Evolutionary conservation across 768 basidiomycete genomes (phyloP).

Genomic region (Lactarius hatsudake): DNA sequence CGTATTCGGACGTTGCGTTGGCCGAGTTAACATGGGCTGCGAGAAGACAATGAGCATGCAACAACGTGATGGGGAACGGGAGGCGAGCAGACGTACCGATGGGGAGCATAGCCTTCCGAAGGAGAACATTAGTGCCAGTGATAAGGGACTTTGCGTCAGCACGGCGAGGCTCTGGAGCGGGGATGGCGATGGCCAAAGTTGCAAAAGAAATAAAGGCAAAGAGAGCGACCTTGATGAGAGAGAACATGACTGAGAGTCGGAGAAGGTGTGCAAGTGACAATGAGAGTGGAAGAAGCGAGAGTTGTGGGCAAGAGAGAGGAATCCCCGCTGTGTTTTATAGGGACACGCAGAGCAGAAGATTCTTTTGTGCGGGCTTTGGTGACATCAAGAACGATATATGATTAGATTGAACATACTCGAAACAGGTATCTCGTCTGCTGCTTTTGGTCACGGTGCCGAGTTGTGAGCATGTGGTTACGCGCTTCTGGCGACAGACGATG

Average conservation of each 20-base stretch:
- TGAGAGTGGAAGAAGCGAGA: not conserved
- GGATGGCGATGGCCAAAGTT: constrained; percentile 6
- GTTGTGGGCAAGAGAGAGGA: constrained; percentile 3
- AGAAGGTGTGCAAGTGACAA: not conserved
- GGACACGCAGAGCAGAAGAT: not conserved
- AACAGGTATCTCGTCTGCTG: constrained; percentile 1
- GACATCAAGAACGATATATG: not conserved
- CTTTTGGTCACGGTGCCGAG: constrained; percentile 1
- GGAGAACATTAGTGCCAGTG: not conserved
- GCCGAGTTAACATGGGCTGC: not conserved
- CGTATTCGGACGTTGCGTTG: constrained; percentile 1
- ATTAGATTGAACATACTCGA: not conserved
- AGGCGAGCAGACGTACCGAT: constrained; percentile 1
- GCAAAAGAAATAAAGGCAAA: constrained; percentile 11
- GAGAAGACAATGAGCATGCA: not conserved
- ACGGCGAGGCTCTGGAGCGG: not conserved
- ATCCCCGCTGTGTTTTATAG: not conserved
- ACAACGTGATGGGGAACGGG: not conserved
- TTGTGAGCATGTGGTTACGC: not conserved
- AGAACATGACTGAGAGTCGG: constrained; percentile 1
- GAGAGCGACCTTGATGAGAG: constrained; percentile 11
- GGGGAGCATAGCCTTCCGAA: not conserved
- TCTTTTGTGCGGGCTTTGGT: not conserved
- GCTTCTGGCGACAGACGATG: constrained; percentile 1
- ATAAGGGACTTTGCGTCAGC: not conserved